Base-by-base conservation (phyloP, 306 rosid genomes). In the Cyclanthera cordifolia region DNA sequence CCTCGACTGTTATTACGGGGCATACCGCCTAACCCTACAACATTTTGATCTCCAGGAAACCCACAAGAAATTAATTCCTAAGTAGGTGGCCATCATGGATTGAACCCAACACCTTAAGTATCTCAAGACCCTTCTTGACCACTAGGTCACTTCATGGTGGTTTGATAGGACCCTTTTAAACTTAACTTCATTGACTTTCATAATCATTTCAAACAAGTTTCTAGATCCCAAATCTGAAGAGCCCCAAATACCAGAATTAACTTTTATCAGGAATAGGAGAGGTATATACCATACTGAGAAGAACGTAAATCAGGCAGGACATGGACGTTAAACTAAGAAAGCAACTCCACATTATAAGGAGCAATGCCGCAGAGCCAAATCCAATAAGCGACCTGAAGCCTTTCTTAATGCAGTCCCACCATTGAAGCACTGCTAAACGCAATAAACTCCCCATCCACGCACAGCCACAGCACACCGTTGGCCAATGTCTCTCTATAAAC, bases 271-370 rank as follows among this genome's bases (percentile, higher is more conserved):
- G 47, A 39, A 21, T 61, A 11, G 8, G 54, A 27, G 20, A 58
- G 49, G 13, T 41, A 71, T 87, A 63, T 88, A 90, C 99, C 97
- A 90, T 90, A 75, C 95, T 83, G 66, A 88, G 78, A 81, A 94
- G 96, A 72, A 94, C 92, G 49, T 85, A 90, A 76, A 80, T 81
- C 88, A 94, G 74, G 88, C 96, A 90, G 75, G 87, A 77, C 83
- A 90, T 81, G 30, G 99, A 94, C 23, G 99, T 94, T 77, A 94
- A 72, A 84, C 90, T 83, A 71, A 94, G 97, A 72, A 94, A 85
- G 80, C 85, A 88, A 79, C 99, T 85, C 99, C 99, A 94, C 89
- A 90, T 90, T 41, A 86, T 94, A 67, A 94, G 95, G 64, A 94
- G 83, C 72, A 86, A 82, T 70, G 90, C 86, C 3, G 90, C 96